phyloP scores from a whole-genome alignment of 2,329 filamentous ascomycete species.

The Botrytis sinoallii region DNA sequence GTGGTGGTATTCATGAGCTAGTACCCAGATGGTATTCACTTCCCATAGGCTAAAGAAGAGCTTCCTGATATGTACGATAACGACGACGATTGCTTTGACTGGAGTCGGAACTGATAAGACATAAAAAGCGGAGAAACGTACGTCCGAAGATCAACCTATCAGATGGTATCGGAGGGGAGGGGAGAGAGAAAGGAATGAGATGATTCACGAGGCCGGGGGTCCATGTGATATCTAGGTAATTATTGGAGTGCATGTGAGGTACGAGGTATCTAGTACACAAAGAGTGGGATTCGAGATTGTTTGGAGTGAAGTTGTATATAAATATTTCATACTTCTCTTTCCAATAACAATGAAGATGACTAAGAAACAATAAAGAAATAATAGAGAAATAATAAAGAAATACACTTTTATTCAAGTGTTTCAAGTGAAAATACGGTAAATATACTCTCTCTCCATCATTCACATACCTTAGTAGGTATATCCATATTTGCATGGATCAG shows the following conservation, averaged over 20 bases:
- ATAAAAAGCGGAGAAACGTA: not conserved
- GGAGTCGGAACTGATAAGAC: not conserved
- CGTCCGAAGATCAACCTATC: constrained; percentile 5
- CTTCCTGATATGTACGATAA: not conserved
- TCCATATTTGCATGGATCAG: not conserved
- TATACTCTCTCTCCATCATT: no score
- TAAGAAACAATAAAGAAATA: no score
- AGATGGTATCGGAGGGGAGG: not conserved
- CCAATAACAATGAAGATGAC: no score
- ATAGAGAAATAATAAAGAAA: no score
- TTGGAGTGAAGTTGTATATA: not conserved
- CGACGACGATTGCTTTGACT: not conserved
- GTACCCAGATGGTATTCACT: not conserved
- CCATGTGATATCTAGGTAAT: no score
- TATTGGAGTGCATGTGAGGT: no score
- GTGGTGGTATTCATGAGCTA: not conserved
- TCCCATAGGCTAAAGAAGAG: not conserved
- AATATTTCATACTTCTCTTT: no score
- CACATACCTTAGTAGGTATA: no score
- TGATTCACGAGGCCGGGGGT: no score
- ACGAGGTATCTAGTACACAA: no score
- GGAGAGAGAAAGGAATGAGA: not conserved
- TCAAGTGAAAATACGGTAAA: no score
- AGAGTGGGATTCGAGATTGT: not conserved
- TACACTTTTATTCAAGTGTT: no score